A percentile compares a stretch with the other conserved stretches of the same genome.
phyloP scores from a whole-genome alignment of 257 asterid genomes.

The Capsicum chinense region DNA sequence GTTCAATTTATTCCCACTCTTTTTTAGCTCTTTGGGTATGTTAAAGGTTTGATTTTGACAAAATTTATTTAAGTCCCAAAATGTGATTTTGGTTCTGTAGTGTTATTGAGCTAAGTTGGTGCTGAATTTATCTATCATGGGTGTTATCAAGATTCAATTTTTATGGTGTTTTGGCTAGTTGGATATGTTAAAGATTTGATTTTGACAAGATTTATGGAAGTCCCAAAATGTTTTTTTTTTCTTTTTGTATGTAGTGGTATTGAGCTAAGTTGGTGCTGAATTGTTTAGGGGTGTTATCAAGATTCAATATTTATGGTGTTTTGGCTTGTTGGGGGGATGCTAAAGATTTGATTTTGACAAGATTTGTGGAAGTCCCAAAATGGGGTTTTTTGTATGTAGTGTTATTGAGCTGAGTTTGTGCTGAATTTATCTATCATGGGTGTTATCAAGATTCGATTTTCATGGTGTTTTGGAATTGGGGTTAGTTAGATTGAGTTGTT shows the following conservation, averaged over 20 bases:
- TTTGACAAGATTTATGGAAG: neutral
- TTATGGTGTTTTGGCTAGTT: neutral
- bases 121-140: neutral
- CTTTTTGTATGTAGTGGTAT: neutral
- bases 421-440: neutral
- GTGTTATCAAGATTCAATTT: constrained; percentile 5
- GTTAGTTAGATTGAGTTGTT: neutral
- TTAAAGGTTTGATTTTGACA: constrained; percentile 22
- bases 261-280: neutral
- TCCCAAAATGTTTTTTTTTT: no score
- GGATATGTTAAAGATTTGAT: neutral
- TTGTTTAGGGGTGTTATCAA: neutral
- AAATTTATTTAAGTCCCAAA: neutral
- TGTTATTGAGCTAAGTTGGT: neutral
- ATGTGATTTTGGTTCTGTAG: neutral
- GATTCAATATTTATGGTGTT: constrained; percentile 2
- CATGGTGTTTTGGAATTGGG: neutral
- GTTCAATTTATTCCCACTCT: neutral
- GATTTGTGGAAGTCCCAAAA: neutral
- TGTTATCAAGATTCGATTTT: constrained; percentile 3
- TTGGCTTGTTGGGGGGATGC: neutral
- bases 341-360: neutral
- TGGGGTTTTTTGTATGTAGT: neutral
- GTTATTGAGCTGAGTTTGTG: neutral
- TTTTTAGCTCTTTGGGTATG: constrained; percentile 6